Evolutionary conservation across 768 basidiomycete genomes (phyloP), one percentile per base, ranked within the genome.

Genomic region (Leccinum olivaceopallidum): DNA sequence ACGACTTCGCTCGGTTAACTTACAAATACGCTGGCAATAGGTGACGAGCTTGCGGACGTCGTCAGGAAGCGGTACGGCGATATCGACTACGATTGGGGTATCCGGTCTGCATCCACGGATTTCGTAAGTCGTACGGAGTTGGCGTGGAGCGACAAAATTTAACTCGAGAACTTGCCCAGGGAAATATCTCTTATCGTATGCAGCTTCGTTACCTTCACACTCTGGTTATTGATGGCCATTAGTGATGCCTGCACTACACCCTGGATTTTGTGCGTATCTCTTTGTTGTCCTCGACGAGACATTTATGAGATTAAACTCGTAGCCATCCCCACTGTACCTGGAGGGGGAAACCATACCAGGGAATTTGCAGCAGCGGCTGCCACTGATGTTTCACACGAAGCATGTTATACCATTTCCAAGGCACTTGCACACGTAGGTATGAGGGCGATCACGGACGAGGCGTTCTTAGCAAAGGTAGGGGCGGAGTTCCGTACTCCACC

Each of bases 341-440:
- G 85, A 63, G 92, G 90, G 12, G 90, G 90, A 8, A 93, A 93
- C 67, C 92, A 94, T 65, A 93, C 92, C 0, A 75, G 74, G 2
- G 85, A 76, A 13, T 94, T 94, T 69, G 75, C 83, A n/a, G 73
- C 82, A 20, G 76, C 89, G 0, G 90, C 90, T 0, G 79, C 83
- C 0, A 87, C 84, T 0, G 70, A 77, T 4, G 76, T 75, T 30
- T 84, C 90, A 0, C 92, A 93, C 62, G 76, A 84, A 28, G 88
- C 86, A 6, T 86, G 84, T 62, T 73, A 92, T 53, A 80, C 84
- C 58, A 80, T 91, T 4, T 83, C 86, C 22, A 90, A 89, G 66
- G 87, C 85, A 5, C 79, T 94, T 13, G 90, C 92, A 3, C 81
- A 83, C 14, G 83, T 84, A 1, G 92, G 88, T 1, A 76, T 90